phyloP scores from a whole-genome alignment of 164 flowering plant genomes.

The Aristolochia fimbriata region DNA sequence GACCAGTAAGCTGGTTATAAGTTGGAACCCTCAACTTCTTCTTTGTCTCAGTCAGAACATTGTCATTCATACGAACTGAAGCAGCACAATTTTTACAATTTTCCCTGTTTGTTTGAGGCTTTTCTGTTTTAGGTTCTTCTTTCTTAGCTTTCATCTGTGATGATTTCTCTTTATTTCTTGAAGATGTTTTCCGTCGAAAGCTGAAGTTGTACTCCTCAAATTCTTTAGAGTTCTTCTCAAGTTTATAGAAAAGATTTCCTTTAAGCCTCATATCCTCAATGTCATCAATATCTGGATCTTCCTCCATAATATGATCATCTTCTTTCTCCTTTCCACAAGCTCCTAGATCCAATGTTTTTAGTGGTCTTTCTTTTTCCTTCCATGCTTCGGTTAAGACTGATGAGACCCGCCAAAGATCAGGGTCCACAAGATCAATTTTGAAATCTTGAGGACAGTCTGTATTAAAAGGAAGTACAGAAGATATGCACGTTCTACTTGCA shows the following conservation, averaged over 20 bases:
- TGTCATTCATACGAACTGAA: neutral
- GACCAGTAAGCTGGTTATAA: slow-evolving; percentile 69
- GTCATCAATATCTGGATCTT: slow-evolving; percentile 51
- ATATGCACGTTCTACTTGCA: slow-evolving; percentile 16
- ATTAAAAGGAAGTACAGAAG: slow-evolving; percentile 25
- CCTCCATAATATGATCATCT: slow-evolving; percentile 1
- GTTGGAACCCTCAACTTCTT: slow-evolving; percentile 54
- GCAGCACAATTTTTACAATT: slow-evolving; percentile 7
- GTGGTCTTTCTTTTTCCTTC: slow-evolving; percentile 14
- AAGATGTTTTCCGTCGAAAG: slow-evolving; percentile 44
- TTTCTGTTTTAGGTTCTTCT: slow-evolving; percentile 24
- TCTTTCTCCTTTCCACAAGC: slow-evolving; percentile 12
- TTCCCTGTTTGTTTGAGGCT: slow-evolving; percentile 11
- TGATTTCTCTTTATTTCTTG: slow-evolving; percentile 18
- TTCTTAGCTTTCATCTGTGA: slow-evolving; percentile 8
- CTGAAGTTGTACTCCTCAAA: slow-evolving; percentile 63
- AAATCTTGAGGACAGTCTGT: slow-evolving; percentile 14
- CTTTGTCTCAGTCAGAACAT: neutral
- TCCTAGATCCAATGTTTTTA: slow-evolving; percentile 5
- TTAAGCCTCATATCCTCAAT: slow-evolving; percentile 78
- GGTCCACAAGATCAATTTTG: slow-evolving; percentile 53
- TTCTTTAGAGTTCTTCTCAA: slow-evolving; percentile 67
- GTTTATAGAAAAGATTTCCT: slow-evolving; percentile 64
- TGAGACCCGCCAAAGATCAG: slow-evolving; percentile 61
- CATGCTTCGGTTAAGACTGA: slow-evolving; percentile 47